Evolutionary conservation across 202 grass and related monocot species (phyloP).

Genomic region (Zoysia matrella): DNA sequence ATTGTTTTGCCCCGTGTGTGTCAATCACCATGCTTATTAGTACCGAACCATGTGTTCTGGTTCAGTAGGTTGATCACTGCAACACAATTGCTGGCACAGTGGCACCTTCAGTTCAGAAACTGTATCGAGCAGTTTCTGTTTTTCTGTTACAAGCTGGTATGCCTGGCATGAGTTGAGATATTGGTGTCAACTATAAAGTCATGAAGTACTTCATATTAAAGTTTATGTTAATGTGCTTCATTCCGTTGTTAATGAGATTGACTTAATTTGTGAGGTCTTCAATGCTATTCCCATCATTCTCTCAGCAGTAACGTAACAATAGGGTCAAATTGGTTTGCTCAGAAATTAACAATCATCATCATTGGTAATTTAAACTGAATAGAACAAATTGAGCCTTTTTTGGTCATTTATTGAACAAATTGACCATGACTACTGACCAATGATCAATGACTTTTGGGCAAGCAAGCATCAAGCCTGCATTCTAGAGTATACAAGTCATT

Average conservation of each 20-base stretch:
- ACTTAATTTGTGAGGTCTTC: neutral
- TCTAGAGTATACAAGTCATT: neutral
- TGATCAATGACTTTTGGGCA: neutral
- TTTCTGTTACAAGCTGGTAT: constrained; percentile 3
- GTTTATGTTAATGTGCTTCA: neutral
- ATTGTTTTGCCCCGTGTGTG: neutral
- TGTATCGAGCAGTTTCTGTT: neutral
- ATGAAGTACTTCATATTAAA: neutral
- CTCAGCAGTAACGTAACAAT: neutral
- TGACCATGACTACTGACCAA: neutral
- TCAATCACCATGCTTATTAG: neutral
- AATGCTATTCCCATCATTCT: constrained; percentile 28
- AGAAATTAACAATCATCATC: neutral
- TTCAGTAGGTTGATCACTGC: neutral
- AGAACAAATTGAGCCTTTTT: neutral
- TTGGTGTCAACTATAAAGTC: neutral
- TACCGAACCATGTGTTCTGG: neutral
- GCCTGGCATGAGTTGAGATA: constrained; percentile 15
- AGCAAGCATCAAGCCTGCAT: neutral
- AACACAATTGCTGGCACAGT: neutral
- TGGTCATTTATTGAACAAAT: neutral
- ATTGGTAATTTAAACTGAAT: neutral
- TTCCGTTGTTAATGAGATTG: neutral
- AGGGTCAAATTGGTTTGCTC: neutral
- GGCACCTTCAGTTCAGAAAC: neutral